Conservation (phyloP, 169 alveolate species). For the Eimeria mitis region DNA sequence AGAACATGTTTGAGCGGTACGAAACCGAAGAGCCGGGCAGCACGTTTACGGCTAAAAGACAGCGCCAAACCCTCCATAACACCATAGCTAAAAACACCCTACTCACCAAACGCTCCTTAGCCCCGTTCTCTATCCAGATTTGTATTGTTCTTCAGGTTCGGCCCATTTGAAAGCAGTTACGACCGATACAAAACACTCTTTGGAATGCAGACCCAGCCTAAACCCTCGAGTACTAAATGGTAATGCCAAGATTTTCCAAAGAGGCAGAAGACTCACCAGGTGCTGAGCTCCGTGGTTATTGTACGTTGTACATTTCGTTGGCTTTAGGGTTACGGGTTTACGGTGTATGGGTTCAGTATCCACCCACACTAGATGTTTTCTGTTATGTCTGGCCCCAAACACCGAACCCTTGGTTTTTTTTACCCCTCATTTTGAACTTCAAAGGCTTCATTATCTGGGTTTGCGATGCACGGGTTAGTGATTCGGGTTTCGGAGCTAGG, state of each 20-base stretch:
- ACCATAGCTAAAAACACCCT: not conserved
- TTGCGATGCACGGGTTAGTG: not conserved
- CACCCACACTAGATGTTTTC: not conserved
- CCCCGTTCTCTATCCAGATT: not conserved
- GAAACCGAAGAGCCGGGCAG: not conserved
- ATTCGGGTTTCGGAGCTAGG: not conserved
- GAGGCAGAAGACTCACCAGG: not conserved
- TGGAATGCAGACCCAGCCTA: not conserved
- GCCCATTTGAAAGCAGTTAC: conserved; percentile 8
- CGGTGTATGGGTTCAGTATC: not conserved
- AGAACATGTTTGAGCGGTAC: not conserved
- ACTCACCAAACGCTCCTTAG: not conserved
- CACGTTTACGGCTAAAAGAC: not conserved
- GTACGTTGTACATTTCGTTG: not conserved
- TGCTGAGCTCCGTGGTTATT: not conserved
- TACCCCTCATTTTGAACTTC: not conserved
- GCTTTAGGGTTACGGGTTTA: not conserved
- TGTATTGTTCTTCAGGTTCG: not conserved
- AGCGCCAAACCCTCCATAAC: not conserved
- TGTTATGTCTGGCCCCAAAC: not conserved
- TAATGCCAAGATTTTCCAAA: not conserved
- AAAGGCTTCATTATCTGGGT: too few species aligned
- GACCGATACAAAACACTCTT: not conserved
- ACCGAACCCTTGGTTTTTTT: too few species aligned
- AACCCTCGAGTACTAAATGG: not conserved